Conservation (phyloP, 768 basidiomycete genomes). For the Amanita polypyramis region DNA sequence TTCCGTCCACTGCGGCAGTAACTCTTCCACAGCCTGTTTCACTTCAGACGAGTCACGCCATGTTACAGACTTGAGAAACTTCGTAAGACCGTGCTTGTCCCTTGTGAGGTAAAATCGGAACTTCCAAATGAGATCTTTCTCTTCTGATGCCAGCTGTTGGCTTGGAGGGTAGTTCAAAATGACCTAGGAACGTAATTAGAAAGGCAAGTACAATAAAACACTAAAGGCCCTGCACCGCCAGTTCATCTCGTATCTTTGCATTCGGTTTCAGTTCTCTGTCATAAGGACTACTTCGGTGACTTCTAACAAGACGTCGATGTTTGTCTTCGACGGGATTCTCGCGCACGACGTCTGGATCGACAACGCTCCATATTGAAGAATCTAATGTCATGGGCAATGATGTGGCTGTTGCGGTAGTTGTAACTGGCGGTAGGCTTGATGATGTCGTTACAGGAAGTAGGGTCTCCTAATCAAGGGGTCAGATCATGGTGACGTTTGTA, state of each 20-base stretch:
- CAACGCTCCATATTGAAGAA: conserved; percentile 71
- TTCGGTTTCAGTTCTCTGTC: conserved; percentile 96
- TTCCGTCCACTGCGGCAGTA: conserved; percentile 94
- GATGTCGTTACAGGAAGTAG: conserved; percentile 2
- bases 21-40: conserved; percentile 93
- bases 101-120: conserved; percentile 95
- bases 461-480: conserved; percentile 11
- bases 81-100: conserved; percentile 90
- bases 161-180: conserved; percentile 91
- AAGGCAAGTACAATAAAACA: neutral
- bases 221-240: conserved; percentile 53
- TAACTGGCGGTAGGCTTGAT: conserved; percentile 3
- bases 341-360: conserved; percentile 83
- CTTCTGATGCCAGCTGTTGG: conserved; percentile 74
- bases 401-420: conserved; percentile 21
- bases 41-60: conserved; percentile 96
- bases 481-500: neutral
- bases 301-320: conserved; percentile 86
- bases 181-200: conserved; percentile 35
- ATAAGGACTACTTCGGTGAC: conserved; percentile 89
- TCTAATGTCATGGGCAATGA: conserved; percentile 51
- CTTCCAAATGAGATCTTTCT: conserved; percentile 97
- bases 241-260: conserved; percentile 87
- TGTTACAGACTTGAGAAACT: conserved; percentile 95
- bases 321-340: conserved; percentile 99